phyloP scores from a whole-genome alignment of 2,329 filamentous ascomycete species.

The Xylaria sp. region DNA sequence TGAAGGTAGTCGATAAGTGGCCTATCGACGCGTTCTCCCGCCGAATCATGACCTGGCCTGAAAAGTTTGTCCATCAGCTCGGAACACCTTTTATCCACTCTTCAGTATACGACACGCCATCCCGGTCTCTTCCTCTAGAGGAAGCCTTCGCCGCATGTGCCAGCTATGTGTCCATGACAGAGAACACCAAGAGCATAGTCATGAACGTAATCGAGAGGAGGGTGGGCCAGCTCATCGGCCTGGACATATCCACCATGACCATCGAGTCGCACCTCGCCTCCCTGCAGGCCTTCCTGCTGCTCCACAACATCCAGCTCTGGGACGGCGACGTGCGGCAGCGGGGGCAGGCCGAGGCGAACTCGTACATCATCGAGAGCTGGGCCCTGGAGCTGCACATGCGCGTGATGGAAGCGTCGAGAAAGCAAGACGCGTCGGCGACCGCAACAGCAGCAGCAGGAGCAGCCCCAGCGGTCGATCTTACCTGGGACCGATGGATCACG shows the following conservation, averaged over 20 bases:
- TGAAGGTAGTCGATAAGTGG: not conserved
- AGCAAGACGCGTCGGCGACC: not conserved
- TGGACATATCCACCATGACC: slow-evolving; percentile 2
- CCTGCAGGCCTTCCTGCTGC: slow-evolving; percentile 10
- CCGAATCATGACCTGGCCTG: slow-evolving; percentile 7
- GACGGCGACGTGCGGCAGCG: slow-evolving; percentile 12
- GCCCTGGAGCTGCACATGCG: slow-evolving; percentile 11
- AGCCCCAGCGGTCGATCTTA: too few species aligned
- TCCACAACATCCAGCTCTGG: slow-evolving; percentile 14
- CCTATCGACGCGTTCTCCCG: slow-evolving; percentile 1
- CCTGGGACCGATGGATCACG: slow-evolving; percentile 10
- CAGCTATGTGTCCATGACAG: not conserved
- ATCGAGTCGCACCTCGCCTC: slow-evolving; percentile 9
- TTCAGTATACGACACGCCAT: slow-evolving; percentile 1
- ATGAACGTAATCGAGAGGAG: slow-evolving; percentile 7
- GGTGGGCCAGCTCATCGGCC: slow-evolving; percentile 3
- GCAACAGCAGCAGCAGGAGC: too few species aligned
- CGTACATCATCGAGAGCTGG: slow-evolving; percentile 12
- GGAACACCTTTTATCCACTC: slow-evolving; percentile 9
- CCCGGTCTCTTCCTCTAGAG: slow-evolving; percentile 12
- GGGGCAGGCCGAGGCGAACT: slow-evolving; percentile 10
- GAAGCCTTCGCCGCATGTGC: slow-evolving; percentile 9
- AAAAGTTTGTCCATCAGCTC: slow-evolving; percentile 7
- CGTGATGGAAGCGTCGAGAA: not conserved
- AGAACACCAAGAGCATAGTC: slow-evolving; percentile 3